phyloP scores from a whole-genome alignment of 148 eudicot species.

The Diospyros kaki region DNA sequence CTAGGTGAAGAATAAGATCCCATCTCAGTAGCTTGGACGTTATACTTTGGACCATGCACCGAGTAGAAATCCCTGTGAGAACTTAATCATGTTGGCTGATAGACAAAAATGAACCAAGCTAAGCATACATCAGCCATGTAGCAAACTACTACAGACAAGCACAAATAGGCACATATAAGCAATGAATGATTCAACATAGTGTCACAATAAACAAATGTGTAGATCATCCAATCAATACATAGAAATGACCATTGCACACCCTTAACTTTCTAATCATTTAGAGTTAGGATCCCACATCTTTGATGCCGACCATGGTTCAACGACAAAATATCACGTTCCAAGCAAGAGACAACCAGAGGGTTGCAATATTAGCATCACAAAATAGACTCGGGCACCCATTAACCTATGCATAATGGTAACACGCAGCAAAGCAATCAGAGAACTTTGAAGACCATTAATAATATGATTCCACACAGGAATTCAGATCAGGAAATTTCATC shows the following conservation, averaged over 20 bases:
- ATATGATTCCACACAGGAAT: neutral
- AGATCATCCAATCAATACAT: neutral
- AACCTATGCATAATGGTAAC: neutral
- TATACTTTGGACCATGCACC: neutral
- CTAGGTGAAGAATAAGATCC: neutral
- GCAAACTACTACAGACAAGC: neutral
- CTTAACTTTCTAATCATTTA: neutral
- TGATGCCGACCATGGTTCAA: neutral
- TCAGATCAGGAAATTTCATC: slow-evolving; percentile 15
- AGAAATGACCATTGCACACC: neutral
- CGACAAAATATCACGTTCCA: neutral
- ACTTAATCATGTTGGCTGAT: neutral
- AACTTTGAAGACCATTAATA: slow-evolving; percentile 15
- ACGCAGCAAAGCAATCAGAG: slow-evolving; percentile 12
- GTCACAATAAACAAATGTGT: neutral
- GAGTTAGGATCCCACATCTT: neutral
- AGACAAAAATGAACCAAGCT: neutral
- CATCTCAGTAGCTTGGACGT: neutral
- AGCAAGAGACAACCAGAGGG: neutral
- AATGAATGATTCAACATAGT: neutral
- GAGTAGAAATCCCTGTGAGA: neutral
- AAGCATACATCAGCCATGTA: neutral
- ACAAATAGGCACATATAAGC: neutral
- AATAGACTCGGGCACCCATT: neutral
- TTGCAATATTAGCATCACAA: neutral